Base-by-base conservation (phyloP, 345 rosid genomes). In the Mangifera indica region DNA sequence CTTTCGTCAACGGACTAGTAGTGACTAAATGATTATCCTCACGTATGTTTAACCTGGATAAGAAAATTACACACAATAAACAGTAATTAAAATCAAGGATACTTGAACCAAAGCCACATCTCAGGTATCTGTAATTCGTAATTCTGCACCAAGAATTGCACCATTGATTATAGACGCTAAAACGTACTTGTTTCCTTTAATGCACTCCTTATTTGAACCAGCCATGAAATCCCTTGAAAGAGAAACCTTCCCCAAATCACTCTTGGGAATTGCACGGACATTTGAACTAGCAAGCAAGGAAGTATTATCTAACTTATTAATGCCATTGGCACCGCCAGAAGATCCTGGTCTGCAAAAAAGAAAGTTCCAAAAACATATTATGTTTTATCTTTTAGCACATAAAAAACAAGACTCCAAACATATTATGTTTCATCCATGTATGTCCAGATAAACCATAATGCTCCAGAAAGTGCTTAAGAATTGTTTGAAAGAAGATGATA, bases 151-250 rank as follows among this genome's bases (percentile, higher is more conserved):
- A 56, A 59, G 57, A 8, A 26, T 46, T 25, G 45, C 11, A 60
- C 3, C 17, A 58, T n/a, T 8, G 34, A 25, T 46, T 44, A 20
- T 15, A 59, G 49, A 25, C 64, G 25, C 57, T 46, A 68, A 37
- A 15, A 83, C 86, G 70, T 84, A 86, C 89, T 75, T 84, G 62
- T 77, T 80, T 67, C 68, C 81, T 79, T 78, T 86, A 63, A 78
- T 68, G 17, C 80, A 77, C 74, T 85, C 86, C 79, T 85, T 85
- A 54, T 57, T 81, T 71, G 83, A 45, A 20, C 83, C 79, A 63
- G 79, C 72, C 34, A 74, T 60, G 51, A 53, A 54, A 63, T 84
- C 87, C 66, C 86, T 82, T 67, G 83, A 71, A 63, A 76, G 45
- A 64, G 87, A 73, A 72, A 69, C 74, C 77, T 82, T 86, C 42